Base-by-base conservation (phyloP, 208 protist genomes). In the Kentomonas sorsogonicus region DNA sequence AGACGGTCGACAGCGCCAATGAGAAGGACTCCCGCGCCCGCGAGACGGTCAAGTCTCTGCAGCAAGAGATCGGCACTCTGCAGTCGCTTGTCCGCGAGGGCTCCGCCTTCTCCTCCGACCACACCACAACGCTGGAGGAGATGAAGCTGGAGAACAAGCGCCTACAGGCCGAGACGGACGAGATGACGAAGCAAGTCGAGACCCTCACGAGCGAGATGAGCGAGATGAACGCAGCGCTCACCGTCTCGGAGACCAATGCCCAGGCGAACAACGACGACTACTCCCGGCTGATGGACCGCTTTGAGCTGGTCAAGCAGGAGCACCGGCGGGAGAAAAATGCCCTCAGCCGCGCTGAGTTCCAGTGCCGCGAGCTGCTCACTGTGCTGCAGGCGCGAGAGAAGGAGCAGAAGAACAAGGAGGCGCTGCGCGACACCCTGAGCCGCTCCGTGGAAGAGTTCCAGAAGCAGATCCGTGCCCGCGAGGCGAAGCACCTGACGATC, bases 21-120 rank as follows among this genome's bases (percentile, higher is more conserved):
- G 94, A 99, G 60, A 98, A 99, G 69, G 97, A 99, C 73, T 78
- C 76, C 30, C 79, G 91, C 10, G 94, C 97, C 9, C 96, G 93
- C 36, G 92, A 99, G 54, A 98, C 96, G 26, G 96, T 99, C 51
- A 78, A 97, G 58, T 79, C 93, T 29, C 79, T 99, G 11, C 95
- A 97, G 63, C 50, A 86, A 30, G 97, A 99, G 66, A 96, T 99
- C 18, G 61, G 77, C 23, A 85, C 97, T 11, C 77, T 99, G 34
- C 91, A 89, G 47, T 59, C 82, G 20, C 79, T 98, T 33, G 83
- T 98, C n/a, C 89, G 98, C 46, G 86, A 98, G 43, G 95, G 92
- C 40, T 79, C 82, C 3, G 83, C 74, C 3, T 65, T 98, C 11
- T 87, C 77, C 36, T 66, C 94, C 1, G 90, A 96, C 23, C 93